Evolutionary conservation across 805 yeast species (phyloP), one percentile per base, ranked within the genome.

Genomic region (Ogataea minuta): DNA sequence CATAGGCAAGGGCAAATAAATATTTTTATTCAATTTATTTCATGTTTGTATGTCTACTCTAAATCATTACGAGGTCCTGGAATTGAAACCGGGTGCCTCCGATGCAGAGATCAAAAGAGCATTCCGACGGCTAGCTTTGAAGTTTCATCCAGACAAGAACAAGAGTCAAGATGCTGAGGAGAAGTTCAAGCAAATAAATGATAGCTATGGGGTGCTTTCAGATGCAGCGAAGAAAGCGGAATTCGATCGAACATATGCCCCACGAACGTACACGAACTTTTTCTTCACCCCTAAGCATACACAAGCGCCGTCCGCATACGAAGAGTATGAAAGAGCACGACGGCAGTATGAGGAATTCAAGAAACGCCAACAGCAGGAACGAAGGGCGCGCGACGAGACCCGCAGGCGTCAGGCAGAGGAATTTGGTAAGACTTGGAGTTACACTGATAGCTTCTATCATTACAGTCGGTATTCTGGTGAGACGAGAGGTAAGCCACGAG

Each of bases 101-200:
- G 78, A 70, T 8, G 56, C 62, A 2, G 82, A 79, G 44, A 77
- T 87, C 55, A 84, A 84, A 59, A 85, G 84, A 59, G 89, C 95
- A 1, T 87, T 84, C 64, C 71, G 89, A 52, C 79, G 76, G 53
- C 72, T 79, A 50, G 95, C 95, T 3, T 70, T 85, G 43, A 69
- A 67, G 46, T 75, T 75, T 54, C 95, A 86, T 59, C 95, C 95
- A 0, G 95, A 86, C 57, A 86, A 87, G 66, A 82, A 85, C 56
- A 78, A 76, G 9, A 66, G 63, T 31, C 53, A 54, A 34, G 70
- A 80, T 39, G 84, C 84, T 16, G 95, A 87, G 60, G 72, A 71
- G 39, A 84, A 83, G 53, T 90, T 91, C 93, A 86, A 91, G 44
- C 84, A 79, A 37, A 81, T 91, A 41, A 91, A 86, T 58, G 87